These are phyloP conservation scores for Axilococcus clingmanii DNA, from an alignment of 139 green algal genomes.

Conservation along the genomic window DNA sequence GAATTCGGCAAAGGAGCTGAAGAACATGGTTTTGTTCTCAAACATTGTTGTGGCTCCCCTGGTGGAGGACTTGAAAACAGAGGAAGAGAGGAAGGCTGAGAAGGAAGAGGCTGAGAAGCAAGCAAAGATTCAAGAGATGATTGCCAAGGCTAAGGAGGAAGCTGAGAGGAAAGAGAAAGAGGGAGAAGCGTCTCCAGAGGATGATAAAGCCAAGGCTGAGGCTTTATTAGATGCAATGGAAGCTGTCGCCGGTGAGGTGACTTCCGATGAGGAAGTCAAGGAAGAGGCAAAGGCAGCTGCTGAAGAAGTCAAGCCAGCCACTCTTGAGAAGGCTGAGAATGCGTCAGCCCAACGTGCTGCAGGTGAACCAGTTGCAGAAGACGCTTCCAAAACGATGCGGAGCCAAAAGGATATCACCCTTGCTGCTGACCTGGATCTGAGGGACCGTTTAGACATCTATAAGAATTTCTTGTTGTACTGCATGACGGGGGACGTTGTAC, in stretches of 20 bases:
- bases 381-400: slow-evolving; percentile 22
- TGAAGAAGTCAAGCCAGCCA: slow-evolving; percentile 5
- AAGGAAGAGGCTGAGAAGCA: slow-evolving; percentile 22
- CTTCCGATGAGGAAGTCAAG: slow-evolving; percentile 8
- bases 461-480: slow-evolving; percentile 89
- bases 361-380: slow-evolving; percentile 19
- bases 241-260: slow-evolving; percentile 4
- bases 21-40: slow-evolving; percentile 92
- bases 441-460: slow-evolving; percentile 81
- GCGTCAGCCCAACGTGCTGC: slow-evolving; percentile 16
- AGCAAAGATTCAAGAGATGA: slow-evolving; percentile 38
- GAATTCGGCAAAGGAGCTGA: slow-evolving; percentile 71
- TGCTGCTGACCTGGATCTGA: slow-evolving; percentile 61
- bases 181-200: slow-evolving; percentile 34
- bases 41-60: slow-evolving; percentile 77
- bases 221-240: slow-evolving; percentile 9
- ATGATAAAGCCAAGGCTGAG: slow-evolving; percentile 19
- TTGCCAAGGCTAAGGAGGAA: slow-evolving; percentile 20
- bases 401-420: slow-evolving; percentile 94
- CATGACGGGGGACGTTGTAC: slow-evolving; percentile 77
- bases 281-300: slow-evolving; percentile 2
- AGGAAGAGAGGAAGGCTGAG: slow-evolving; percentile 33
- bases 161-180: slow-evolving; percentile 22
- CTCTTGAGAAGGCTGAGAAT: slow-evolving; percentile 36
- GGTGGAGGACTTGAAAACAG: slow-evolving; percentile 59